Percentiles rank a stretch among this genome's conserved stretches.
Evolutionary conservation across 2,329 filamentous ascomycete genomes (phyloP).

Genomic region (Cladosporium sphaerospermum): DNA sequence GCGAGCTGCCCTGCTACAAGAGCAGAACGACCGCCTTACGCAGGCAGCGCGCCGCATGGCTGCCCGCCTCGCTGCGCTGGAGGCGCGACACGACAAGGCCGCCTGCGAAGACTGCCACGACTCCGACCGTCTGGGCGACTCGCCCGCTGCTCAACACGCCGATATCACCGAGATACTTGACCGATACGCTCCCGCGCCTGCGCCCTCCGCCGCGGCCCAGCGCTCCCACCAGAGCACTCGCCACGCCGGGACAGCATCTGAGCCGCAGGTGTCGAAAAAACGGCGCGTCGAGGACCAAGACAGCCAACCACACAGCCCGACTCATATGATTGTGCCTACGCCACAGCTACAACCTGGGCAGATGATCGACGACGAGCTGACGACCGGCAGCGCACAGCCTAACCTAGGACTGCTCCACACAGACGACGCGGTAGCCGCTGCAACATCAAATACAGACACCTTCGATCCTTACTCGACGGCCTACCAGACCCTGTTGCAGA

Average conservation of each 20-base stretch:
- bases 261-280: background rate
- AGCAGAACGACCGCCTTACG: conserved; percentile 1
- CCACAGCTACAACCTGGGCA: conserved; percentile 1
- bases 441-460: conserved; percentile 1
- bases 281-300: background rate
- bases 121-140: background rate
- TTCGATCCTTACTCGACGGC: background rate
- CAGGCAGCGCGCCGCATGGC: conserved; percentile 1
- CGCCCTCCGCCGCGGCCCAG: background rate
- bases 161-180: background rate
- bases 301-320: background rate
- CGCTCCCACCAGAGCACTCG: background rate
- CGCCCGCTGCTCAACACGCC: background rate
- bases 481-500: conserved; percentile 2
- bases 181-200: background rate
- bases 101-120: background rate
- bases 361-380: background rate
- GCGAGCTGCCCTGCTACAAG: background rate
- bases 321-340: background rate
- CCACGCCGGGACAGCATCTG: background rate
- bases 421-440: conserved; percentile 1
- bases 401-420: background rate
- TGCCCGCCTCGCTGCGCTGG: background rate
- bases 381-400: background rate
- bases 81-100: background rate